Conservation (phyloP, 345 rosid species). For the Eucalyptus curtisii region DNA sequence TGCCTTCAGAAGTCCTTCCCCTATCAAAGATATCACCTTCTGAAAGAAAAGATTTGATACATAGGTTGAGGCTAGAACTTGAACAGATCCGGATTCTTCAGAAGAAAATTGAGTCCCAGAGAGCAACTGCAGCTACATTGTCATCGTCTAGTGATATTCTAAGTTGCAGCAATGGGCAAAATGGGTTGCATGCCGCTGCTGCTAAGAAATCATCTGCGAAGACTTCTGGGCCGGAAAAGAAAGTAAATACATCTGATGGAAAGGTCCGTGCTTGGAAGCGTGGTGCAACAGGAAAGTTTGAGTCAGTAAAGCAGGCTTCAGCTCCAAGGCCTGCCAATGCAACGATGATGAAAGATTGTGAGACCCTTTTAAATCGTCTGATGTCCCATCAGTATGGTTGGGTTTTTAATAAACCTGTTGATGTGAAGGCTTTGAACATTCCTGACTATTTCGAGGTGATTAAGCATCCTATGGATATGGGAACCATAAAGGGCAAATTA, state of each 20-base stretch:
- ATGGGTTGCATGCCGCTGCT: conserved; percentile 15
- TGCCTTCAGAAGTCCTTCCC: conserved; percentile 51
- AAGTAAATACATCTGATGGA: conserved; percentile 16
- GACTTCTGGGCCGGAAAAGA: conserved; percentile 40
- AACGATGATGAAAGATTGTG: conserved; percentile 77
- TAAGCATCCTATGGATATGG: conserved; percentile 91
- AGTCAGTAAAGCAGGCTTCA: conserved; percentile 28
- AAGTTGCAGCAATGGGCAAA: conserved; percentile 46
- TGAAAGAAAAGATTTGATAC: conserved; percentile 56
- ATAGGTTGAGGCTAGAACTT: conserved; percentile 51
- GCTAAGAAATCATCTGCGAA: conserved; percentile 23
- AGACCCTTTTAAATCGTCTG: conserved; percentile 45
- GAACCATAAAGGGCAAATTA: conserved; percentile 59
- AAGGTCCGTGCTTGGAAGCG: conserved; percentile 32
- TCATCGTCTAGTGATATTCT: conserved; percentile 62
- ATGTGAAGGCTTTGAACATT: conserved; percentile 58
- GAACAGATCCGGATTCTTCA: conserved; percentile 53
- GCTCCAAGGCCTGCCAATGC: conserved; percentile 24
- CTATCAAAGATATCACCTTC: conserved; percentile 41
- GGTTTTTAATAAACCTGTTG: conserved; percentile 88
- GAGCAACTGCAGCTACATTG: conserved; percentile 20
- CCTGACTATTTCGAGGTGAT: conserved; percentile 76
- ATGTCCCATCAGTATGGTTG: conserved; percentile 75
- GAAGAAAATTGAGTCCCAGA: conserved; percentile 49
- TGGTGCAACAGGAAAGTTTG: conserved; percentile 41